These are phyloP conservation scores for Tetramitus jugosus DNA, from an alignment of 208 protist genomes.

Conservation along the genomic window DNA sequence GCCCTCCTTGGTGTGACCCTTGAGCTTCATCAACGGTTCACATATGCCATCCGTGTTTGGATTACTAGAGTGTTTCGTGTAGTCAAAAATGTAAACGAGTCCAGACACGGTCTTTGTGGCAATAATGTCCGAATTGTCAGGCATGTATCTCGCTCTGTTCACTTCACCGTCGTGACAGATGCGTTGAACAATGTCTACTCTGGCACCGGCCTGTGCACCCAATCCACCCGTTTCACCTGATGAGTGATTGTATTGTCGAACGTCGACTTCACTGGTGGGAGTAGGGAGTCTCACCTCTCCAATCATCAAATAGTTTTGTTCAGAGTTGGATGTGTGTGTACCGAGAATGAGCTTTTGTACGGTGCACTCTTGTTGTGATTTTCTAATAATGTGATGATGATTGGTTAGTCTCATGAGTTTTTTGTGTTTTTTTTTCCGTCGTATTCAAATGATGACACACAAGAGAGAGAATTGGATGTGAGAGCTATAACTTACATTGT, in stretches of 20 bases:
- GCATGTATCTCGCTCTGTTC: conserved; percentile 74
- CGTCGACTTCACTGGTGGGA: background rate
- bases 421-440: background rate
- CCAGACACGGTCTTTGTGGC: conserved; percentile 64
- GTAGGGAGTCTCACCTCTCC: conserved; percentile 43
- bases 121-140: conserved; percentile 69
- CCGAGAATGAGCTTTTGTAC: conserved; percentile 62
- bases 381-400: background rate
- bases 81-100: conserved; percentile 72
- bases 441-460: no score
- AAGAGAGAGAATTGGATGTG: no score
- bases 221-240: background rate
- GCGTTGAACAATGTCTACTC: conserved; percentile 31
- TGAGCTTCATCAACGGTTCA: conserved; percentile 52
- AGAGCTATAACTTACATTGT: background rate
- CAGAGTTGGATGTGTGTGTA: conserved; percentile 72
- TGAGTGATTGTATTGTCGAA: background rate
- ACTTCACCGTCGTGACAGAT: conserved; percentile 78
- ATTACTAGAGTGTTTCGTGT: conserved; percentile 54
- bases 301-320: conserved; percentile 79
- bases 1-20: conserved; percentile 64
- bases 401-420: background rate
- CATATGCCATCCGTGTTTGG: conserved; percentile 43
- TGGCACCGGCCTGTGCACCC: background rate
- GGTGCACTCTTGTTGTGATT: background rate